phyloP scores from a whole-genome alignment of 2,329 filamentous ascomycete genomes.

The Parascedosporium putredinis region DNA sequence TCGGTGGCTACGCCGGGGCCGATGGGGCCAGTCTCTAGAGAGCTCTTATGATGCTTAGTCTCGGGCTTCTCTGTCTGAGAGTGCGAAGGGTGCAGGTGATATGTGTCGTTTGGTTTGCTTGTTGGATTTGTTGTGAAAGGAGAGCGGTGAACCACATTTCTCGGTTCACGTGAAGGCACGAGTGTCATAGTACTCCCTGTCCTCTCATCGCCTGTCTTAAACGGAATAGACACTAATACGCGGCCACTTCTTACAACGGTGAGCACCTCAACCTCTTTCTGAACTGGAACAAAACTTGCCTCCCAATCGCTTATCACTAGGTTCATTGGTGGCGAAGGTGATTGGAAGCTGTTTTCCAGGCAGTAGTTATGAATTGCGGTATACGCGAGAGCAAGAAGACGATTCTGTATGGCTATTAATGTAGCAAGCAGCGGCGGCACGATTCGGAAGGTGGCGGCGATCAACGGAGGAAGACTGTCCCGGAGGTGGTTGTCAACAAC shows the following conservation, averaged over 20 bases:
- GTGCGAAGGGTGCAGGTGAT: neutral
- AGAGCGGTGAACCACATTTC: neutral
- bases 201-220: neutral
- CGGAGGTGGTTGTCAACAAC: slow-evolving; percentile 65
- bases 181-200: slow-evolving; percentile 5
- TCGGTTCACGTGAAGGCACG: neutral
- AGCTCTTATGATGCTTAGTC: slow-evolving; percentile 18
- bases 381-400: slow-evolving; percentile 67
- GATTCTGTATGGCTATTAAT: slow-evolving; percentile 68
- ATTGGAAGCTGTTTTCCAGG: slow-evolving; percentile 56
- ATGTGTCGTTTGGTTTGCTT: neutral
- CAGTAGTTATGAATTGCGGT: slow-evolving; percentile 67
- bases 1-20: slow-evolving; percentile 29
- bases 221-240: slow-evolving; percentile 41
- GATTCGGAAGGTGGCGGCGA: slow-evolving; percentile 61
- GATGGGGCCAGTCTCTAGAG: slow-evolving; percentile 17
- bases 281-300: slow-evolving; percentile 48
- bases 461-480: slow-evolving; percentile 59
- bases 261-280: slow-evolving; percentile 57
- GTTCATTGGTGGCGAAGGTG: slow-evolving; percentile 61
- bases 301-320: slow-evolving; percentile 61
- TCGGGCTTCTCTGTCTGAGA: neutral
- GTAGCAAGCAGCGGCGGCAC: slow-evolving; percentile 59
- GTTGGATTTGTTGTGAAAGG: neutral
- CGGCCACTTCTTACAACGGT: slow-evolving; percentile 56